A percentile compares a stretch with the other conserved stretches of the same genome.
These are phyloP conservation scores for Fistulinella staudtii DNA, from an alignment of 1,284 basidiomycete genomes.

Conservation along the genomic window DNA sequence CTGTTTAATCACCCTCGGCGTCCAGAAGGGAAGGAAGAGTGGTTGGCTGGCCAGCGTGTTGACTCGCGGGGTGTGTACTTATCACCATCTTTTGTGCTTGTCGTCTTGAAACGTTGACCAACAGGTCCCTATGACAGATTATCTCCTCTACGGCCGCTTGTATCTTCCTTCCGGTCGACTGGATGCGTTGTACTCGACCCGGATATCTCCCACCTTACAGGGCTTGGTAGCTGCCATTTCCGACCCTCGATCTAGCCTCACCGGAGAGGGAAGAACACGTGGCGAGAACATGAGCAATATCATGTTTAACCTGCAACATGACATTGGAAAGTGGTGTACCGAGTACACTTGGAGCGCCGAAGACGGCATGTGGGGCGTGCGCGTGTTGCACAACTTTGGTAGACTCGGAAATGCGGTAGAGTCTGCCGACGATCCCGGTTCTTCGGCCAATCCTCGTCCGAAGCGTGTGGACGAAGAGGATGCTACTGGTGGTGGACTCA, in stretches of 20 bases:
- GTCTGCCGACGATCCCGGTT: slow-evolving; percentile 24
- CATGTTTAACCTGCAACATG: slow-evolving; percentile 87
- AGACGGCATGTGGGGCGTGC: slow-evolving; percentile 88
- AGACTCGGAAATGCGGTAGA: slow-evolving; percentile 41
- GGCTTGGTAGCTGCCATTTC: slow-evolving; percentile 72
- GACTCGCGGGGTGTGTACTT: slow-evolving; percentile 67
- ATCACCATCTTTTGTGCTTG: neutral
- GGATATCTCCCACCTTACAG: slow-evolving; percentile 72
- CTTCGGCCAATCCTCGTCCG: slow-evolving; percentile 22
- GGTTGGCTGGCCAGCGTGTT: slow-evolving; percentile 72
- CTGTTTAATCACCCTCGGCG: slow-evolving; percentile 74
- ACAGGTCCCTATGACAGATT: slow-evolving; percentile 50
- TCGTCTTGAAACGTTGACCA: slow-evolving; percentile 20
- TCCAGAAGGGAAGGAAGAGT: slow-evolving; percentile 75
- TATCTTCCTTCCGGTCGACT: slow-evolving; percentile 87
- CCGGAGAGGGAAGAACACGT: slow-evolving; percentile 42
- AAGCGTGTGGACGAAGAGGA: slow-evolving; percentile 88
- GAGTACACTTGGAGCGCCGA: slow-evolving; percentile 95
- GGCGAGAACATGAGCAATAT: slow-evolving; percentile 62
- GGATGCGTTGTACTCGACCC: slow-evolving; percentile 85
- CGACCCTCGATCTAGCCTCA: slow-evolving; percentile 53
- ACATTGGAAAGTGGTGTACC: slow-evolving; percentile 88
- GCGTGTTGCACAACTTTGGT: slow-evolving; percentile 93
- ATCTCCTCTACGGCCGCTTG: slow-evolving; percentile 88
- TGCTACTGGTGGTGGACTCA: slow-evolving; percentile 83